A percentile compares a stretch with the other conserved stretches of the same genome.
These are phyloP conservation scores for Steccherinum ochraceum DNA, from an alignment of 768 basidiomycete genomes.

Conservation along the genomic window DNA sequence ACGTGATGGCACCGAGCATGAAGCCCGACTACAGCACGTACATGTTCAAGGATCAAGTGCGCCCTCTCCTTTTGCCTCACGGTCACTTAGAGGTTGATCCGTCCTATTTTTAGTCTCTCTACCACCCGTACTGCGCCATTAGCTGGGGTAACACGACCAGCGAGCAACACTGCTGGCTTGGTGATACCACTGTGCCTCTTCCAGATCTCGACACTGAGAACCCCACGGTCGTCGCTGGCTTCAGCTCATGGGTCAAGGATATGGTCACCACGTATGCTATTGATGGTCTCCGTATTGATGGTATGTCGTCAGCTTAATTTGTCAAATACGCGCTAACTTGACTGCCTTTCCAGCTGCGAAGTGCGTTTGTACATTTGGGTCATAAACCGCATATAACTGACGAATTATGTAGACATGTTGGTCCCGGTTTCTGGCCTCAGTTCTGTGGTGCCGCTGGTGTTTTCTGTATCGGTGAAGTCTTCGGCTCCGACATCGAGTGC, in stretches of 20 bases:
- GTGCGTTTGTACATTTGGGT: conserved; percentile 17
- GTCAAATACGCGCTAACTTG: neutral
- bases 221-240: conserved; percentile 51
- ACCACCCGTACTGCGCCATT: conserved; percentile 76
- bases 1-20: conserved; percentile 68
- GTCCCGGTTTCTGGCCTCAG: conserved; percentile 66
- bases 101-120: conserved; percentile 41
- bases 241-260: conserved; percentile 61
- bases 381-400: conserved; percentile 2
- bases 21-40: conserved; percentile 60
- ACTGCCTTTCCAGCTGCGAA: conserved; percentile 23
- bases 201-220: conserved; percentile 78
- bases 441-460: conserved; percentile 75
- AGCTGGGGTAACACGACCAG: conserved; percentile 65
- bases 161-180: conserved; percentile 78
- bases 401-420: conserved; percentile 50
- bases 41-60: conserved; percentile 59
- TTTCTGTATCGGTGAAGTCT: conserved; percentile 84
- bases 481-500: conserved; percentile 46
- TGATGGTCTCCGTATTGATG: conserved; percentile 87
- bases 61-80: conserved; percentile 14
- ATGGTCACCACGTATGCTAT: conserved; percentile 68
- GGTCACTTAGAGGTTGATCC: neutral
- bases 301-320: conserved; percentile 18
- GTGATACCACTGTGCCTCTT: conserved; percentile 66